phyloP scores from a whole-genome alignment of 257 asterid genomes.

The Jacaranda mimosifolia region DNA sequence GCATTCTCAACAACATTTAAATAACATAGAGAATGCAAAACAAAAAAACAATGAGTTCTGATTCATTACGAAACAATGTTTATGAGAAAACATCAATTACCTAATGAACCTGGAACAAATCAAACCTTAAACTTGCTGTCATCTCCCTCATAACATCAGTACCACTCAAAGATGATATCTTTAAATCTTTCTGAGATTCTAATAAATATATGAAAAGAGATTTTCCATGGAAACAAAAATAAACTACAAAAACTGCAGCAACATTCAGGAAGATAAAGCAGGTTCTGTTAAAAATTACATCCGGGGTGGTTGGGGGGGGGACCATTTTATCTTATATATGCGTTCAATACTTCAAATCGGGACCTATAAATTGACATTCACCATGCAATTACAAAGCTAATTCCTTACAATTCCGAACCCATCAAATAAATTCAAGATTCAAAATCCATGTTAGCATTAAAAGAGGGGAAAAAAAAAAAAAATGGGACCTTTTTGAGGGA shows the following conservation, averaged over 20 bases:
- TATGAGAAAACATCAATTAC: not conserved
- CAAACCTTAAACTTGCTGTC: not conserved
- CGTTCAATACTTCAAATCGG: not conserved
- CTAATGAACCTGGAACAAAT: not conserved
- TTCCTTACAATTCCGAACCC: not conserved
- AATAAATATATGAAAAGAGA: not conserved
- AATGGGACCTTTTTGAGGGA: conserved; percentile 79
- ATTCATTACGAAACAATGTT: not conserved
- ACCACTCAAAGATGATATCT: not conserved
- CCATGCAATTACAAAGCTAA: conserved; percentile 13
- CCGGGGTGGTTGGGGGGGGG: not conserved
- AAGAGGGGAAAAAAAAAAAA: not conserved
- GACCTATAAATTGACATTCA: not conserved
- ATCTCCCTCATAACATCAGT: not conserved
- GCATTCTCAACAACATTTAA: conserved; percentile 7
- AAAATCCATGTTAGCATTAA: not conserved
- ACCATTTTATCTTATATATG: not conserved
- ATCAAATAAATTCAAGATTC: not conserved
- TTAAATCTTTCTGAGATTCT: not conserved
- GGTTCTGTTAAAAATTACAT: not conserved
- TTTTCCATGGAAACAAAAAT: not conserved
- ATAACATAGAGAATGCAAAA: not conserved
- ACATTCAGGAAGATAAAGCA: not conserved
- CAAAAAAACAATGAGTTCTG: not conserved
- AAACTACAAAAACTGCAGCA: conserved; percentile 1